Base-by-base conservation (phyloP, 2,329 filamentous ascomycete genomes). In the Exserohilum rostratum region DNA sequence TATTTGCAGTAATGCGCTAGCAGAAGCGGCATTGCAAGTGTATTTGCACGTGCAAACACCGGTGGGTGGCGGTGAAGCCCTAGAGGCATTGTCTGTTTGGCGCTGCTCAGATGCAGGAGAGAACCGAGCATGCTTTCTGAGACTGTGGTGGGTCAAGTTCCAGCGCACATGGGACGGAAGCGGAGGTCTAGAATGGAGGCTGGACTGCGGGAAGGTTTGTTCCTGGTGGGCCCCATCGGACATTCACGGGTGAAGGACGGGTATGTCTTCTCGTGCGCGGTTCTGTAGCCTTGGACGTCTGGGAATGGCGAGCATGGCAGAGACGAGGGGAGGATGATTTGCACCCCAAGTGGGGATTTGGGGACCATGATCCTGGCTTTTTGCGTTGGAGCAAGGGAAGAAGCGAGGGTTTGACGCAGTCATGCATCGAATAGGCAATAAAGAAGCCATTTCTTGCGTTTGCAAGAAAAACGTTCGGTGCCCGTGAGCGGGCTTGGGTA, bases 211-310 rank as follows among this genome's bases (percentile, higher is more conserved):
- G 27, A 42, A 43, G 29, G 27, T 34, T 34, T 22, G 43, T 35
- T 29, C 31, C 20, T 17, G 25, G 33, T 46, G 46, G 50, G 44
- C 18, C 25, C 42, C 15, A 6, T 53, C 50, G 50, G 50, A 47
- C 39, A 20, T 53, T 38, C 33, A 53, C 50, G 50, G 50, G 48
- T 51, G 34, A 17, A 6, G 37, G 34, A 30, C 44, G 20, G 11
- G 12, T 12, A n/a, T 5, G 30, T 22, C 10, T 53, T 53, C 50
- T 49, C 50, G 50, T 48, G 50, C 50, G 50, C 50, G 46, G 25
- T 42, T 34, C 30, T 42, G 43, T 42, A 48, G 27, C 15, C 29
- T 18, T 45, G 20, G 20, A 33, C 50, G 43, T 53, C 44, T 53
- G 44, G 48, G 22, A 47, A 47, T 11, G 30, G 22, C 7, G 29